Conservation (phyloP, 1,139 yeast species). For the Protomyces inundatus region DNA sequence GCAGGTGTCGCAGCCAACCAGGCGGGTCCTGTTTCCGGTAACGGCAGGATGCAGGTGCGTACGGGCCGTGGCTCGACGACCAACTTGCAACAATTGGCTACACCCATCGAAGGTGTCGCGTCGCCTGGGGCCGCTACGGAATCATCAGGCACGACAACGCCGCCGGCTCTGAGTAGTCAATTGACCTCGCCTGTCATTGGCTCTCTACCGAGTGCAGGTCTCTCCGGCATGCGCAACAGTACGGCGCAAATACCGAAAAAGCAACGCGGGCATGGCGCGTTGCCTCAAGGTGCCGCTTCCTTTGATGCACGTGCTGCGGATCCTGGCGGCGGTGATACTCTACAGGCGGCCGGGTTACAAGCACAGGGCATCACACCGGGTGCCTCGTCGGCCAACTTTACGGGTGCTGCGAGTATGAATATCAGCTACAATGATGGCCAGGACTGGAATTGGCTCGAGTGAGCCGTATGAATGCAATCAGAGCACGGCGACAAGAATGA, state of each 20-base stretch:
- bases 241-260: neutral
- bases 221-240: neutral
- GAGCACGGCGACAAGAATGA: no score
- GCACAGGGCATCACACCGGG: neutral
- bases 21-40: neutral
- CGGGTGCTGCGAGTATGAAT: conserved; percentile 9
- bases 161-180: conserved; percentile 9
- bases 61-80: neutral
- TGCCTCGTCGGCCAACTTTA: neutral
- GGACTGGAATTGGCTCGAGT: conserved; percentile 20
- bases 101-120: neutral
- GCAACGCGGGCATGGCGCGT: neutral
- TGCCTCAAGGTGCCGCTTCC: neutral
- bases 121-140: neutral
- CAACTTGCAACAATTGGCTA: neutral
- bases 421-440: conserved; percentile 19
- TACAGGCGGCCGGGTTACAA: neutral
- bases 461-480: neutral
- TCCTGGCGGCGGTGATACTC: no score
- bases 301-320: neutral
- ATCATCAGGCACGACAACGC: conserved; percentile 13
- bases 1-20: neutral
- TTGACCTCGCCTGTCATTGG: conserved; percentile 9
- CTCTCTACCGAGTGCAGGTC: neutral
- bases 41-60: neutral